phyloP scores from a whole-genome alignment of 1,139 yeast genomes.

The Blastobotrys persicus region DNA sequence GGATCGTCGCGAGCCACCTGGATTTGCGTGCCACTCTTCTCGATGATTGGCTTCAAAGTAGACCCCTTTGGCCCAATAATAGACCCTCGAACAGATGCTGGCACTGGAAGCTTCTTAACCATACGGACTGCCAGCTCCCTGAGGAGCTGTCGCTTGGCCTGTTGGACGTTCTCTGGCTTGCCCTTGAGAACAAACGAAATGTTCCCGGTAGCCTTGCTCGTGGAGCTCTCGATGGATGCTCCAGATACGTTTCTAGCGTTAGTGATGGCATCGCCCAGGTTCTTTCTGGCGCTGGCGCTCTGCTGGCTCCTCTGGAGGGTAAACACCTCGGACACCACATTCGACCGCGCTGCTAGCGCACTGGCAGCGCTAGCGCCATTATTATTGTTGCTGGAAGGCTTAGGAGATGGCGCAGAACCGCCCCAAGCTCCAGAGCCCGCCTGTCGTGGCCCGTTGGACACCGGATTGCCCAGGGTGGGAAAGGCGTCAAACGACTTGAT shows the following conservation, averaged over 20 bases:
- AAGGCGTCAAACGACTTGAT: conserved; percentile 48
- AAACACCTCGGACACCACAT: conserved; percentile 28
- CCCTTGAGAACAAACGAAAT: conserved; percentile 89
- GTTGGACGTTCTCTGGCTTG: conserved; percentile 60
- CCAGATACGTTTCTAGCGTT: conserved; percentile 58
- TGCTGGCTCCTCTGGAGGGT: conserved; percentile 29
- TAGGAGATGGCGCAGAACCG: conserved; percentile 11
- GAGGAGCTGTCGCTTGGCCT: conserved; percentile 74
- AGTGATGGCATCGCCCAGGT: conserved; percentile 42
- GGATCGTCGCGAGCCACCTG: conserved; percentile 51
- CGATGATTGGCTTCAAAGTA: conserved; percentile 75
- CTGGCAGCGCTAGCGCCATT: conserved; percentile 6
- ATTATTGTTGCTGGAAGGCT: conserved; percentile 10
- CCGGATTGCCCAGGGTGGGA: conserved; percentile 61
- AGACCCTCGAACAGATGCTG: conserved; percentile 73
- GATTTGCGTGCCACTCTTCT: conserved; percentile 66
- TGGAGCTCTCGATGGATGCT: conserved; percentile 79
- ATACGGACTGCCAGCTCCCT: conserved; percentile 69
- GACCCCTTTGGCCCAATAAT: conserved; percentile 91
- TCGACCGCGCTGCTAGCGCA: conserved; percentile 28
- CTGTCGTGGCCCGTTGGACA: conserved; percentile 2
- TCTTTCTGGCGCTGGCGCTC: conserved; percentile 24
- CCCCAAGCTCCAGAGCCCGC: conserved; percentile 43
- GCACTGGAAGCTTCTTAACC: conserved; percentile 59
- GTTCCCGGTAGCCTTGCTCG: conserved; percentile 70